Base-by-base conservation (phyloP, 805 yeast species). In the Groenewaldozyma tartarivorans region DNA sequence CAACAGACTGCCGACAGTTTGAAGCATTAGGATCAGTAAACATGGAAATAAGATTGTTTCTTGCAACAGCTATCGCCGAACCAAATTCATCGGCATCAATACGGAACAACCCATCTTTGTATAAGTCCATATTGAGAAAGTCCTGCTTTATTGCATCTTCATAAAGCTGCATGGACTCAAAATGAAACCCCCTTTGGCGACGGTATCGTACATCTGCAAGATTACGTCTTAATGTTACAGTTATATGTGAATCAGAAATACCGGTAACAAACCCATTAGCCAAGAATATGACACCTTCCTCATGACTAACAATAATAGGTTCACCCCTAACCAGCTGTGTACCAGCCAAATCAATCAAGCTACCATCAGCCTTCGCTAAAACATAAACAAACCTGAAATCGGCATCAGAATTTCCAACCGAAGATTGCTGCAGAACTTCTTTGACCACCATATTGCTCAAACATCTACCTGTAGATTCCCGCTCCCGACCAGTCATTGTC, bases 21-120 rank as follows among this genome's bases (percentile, higher is more conserved):
- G 11, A 50, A 13, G 11, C 7, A 26, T 72, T 59, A 16, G 52
- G 62, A 13, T 47, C 53, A 44, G 75, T 80, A 51, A 90, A 79
- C 35, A 90, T 57, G 46, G 81, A 78, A 43, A 87, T 57, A 3
- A 92, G 47, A 53, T 90, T 92, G 58, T 63, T 82, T 35, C 96
- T 64, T 0, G 95, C 87, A 26, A 80, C 54, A 0, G 85, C 74
- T 68, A 88, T 68, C 0, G 88, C 87, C 49, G 74, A 77, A 41
- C 75, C 79, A 61, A 78, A 71, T 36, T 79, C 87, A 59, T 87
- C 94, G 53, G 75, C 78, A 56, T 90, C 97, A 20, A 88, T 67
- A 41, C 97, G 66, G 48, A 74, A 86, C 0, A 47, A 30, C 13
- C 13, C 19, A n/a, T 38, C 35, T 26, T 20, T 15, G 11, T 40